A percentile compares a stretch with the other conserved stretches of the same genome.
These are phyloP conservation scores for Podospora pseudoanserina DNA, from an alignment of 495 filamentous ascomycete species.

Conservation along the genomic window DNA sequence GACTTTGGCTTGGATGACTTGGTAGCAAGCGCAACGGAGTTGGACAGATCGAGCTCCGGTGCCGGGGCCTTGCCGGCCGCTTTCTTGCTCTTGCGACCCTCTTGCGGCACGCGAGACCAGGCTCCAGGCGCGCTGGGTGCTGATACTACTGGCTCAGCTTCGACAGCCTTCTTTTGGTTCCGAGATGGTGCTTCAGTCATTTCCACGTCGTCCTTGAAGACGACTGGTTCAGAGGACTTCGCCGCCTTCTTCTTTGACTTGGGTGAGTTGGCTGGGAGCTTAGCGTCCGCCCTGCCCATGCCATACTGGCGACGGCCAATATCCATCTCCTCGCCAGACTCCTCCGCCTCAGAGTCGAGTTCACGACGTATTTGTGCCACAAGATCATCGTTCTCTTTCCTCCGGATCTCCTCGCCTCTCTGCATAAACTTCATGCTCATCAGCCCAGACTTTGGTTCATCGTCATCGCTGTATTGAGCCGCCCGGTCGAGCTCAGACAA, in stretches of 20 bases:
- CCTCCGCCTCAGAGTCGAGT: slow-evolving; percentile 53
- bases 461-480: slow-evolving; percentile 34
- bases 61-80: slow-evolving; percentile 19
- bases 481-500: slow-evolving; percentile 56
- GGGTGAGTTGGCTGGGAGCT: slow-evolving; percentile 8
- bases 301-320: slow-evolving; percentile 66
- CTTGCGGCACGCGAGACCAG: slow-evolving; percentile 33
- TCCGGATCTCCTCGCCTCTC: slow-evolving; percentile 72
- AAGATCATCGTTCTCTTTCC: slow-evolving; percentile 74
- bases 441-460: slow-evolving; percentile 48
- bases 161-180: neutral
- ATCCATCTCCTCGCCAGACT: slow-evolving; percentile 56
- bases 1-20: slow-evolving; percentile 24
- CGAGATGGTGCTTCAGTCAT: neutral
- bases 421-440: slow-evolving; percentile 88
- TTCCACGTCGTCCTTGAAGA: neutral
- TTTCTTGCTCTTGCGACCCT: slow-evolving; percentile 36
- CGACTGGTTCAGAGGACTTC: neutral
- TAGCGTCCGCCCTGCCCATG: slow-evolving; percentile 33
- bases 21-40: slow-evolving; percentile 32
- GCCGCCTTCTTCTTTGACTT: slow-evolving; percentile 17
- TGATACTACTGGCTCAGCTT: slow-evolving; percentile 1
- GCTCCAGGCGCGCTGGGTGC: slow-evolving; percentile 29
- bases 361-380: slow-evolving; percentile 72
- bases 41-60: slow-evolving; percentile 40